These are phyloP conservation scores for Cymbidium sinense DNA, from an alignment of 106 monocot genomes.

Conservation along the genomic window DNA sequence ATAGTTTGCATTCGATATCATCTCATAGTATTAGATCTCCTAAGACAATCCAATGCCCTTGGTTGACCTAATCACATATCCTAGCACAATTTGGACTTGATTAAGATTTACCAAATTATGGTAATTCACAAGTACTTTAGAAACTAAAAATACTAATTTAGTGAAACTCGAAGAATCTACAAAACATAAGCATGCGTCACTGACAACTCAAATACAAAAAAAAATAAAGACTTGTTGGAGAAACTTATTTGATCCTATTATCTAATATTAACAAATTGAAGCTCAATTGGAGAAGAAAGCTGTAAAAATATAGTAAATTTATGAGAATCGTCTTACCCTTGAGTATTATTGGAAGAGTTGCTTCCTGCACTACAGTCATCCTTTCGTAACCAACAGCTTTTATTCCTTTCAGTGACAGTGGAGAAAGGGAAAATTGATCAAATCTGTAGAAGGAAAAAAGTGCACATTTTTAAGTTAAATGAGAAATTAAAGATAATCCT, in stretches of 20 bases:
- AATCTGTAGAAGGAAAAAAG: slow-evolving; percentile 42
- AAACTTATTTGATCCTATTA: neutral
- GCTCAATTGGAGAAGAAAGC: slow-evolving; percentile 1
- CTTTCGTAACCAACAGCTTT: slow-evolving; percentile 90
- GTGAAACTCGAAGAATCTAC: neutral
- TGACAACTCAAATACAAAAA: neutral
- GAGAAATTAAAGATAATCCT: neutral
- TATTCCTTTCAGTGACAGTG: slow-evolving; percentile 77
- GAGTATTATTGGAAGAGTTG: slow-evolving; percentile 88
- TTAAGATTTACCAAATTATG: neutral
- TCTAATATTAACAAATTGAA: neutral
- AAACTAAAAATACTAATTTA: neutral
- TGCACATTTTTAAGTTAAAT: neutral
- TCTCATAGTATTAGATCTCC: neutral
- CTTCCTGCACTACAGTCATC: slow-evolving; percentile 95
- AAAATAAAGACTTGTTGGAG: neutral
- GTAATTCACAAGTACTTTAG: neutral
- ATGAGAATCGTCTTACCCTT: slow-evolving; percentile 45
- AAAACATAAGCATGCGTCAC: neutral
- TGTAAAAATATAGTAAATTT: neutral
- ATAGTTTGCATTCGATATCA: neutral
- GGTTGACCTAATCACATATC: neutral
- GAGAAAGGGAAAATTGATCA: slow-evolving; percentile 86
- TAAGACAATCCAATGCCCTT: neutral
- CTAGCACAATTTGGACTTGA: neutral